Percentiles rank a stretch among this genome's conserved stretches.
These are phyloP conservation scores for Penicillium sclerotiorum DNA, from an alignment of 2,329 filamentous ascomycete species.

Conservation along the genomic window DNA sequence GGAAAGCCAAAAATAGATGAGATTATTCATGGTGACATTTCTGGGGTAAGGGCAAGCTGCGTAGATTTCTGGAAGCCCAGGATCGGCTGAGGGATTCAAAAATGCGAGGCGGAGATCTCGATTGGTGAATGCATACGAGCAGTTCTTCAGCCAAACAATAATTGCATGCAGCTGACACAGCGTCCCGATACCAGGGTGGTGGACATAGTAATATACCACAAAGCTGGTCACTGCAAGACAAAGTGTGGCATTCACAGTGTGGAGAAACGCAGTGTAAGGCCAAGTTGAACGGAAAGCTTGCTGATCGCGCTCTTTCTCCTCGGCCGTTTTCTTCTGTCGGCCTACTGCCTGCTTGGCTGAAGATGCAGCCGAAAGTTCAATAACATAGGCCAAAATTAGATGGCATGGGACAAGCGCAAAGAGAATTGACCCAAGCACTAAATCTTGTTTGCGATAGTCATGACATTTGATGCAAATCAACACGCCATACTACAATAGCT, in stretches of 20 bases:
- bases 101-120: conserved; percentile 90
- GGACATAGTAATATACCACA: conserved; percentile 86
- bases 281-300: conserved; percentile 72
- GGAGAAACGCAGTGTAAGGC: conserved; percentile 76
- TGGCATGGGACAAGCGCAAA: conserved; percentile 90
- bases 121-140: conserved; percentile 95
- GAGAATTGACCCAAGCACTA: conserved; percentile 73
- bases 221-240: conserved; percentile 79
- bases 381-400: conserved; percentile 84
- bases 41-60: conserved; percentile 79
- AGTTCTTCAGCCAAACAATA: conserved; percentile 94
- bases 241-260: conserved; percentile 79
- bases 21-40: conserved; percentile 85
- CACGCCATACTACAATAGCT: conserved; percentile 74
- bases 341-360: conserved; percentile 72
- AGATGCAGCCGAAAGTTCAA: conserved; percentile 80
- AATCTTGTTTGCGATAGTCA: conserved; percentile 77
- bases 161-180: conserved; percentile 88
- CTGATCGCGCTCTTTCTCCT: conserved; percentile 61
- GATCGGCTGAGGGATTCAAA: conserved; percentile 71
- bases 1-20: conserved; percentile 97
- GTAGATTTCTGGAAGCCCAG: conserved; percentile 79
- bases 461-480: conserved; percentile 90
- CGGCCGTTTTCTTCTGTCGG: conserved; percentile 58
- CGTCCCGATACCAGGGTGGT: conserved; percentile 92